phyloP scores from a whole-genome alignment of 2,329 filamentous ascomycete genomes.

The Colletotrichum sp. region DNA sequence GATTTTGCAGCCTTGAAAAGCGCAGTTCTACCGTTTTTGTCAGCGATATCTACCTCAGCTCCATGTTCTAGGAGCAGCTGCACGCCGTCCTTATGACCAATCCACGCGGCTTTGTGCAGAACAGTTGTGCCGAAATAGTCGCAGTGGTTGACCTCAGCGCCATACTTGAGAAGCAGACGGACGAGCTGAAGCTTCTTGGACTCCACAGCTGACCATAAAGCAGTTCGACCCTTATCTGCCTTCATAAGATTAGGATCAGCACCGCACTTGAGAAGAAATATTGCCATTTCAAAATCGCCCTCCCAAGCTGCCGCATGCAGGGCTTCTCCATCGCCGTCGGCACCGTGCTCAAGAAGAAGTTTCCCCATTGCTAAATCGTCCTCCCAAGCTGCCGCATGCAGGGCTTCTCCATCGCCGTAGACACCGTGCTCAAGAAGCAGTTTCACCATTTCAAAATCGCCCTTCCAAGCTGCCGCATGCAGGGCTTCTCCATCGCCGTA shows the following conservation, averaged over 20 bases:
- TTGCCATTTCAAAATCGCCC: neutral
- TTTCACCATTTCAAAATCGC: too few species aligned
- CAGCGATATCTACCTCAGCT: rapidly evolving
- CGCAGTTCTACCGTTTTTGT: rapidly evolving
- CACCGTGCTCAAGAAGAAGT: too few species aligned
- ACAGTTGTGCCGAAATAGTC: rapidly evolving
- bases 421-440: too few species aligned
- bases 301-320: too few species aligned
- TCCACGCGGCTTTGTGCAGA: neutral
- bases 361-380: too few species aligned
- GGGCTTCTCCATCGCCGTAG: too few species aligned
- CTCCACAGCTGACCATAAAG: neutral
- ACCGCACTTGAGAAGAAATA: neutral
- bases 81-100: rapidly evolving
- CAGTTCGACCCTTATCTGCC: rapidly evolving
- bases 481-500: too few species aligned
- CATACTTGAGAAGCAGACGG: neutral
- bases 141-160: neutral
- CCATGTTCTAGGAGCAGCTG: neutral
- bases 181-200: too few species aligned
- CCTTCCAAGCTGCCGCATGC: too few species aligned
- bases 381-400: too few species aligned
- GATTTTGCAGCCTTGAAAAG: rapidly evolving
- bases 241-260: neutral
- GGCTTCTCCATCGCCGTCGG: too few species aligned